A percentile compares a stretch with the other conserved stretches of the same genome.
phyloP scores from a whole-genome alignment of 192 early-diverging fungal species.

The Dimargaris verticillata region DNA sequence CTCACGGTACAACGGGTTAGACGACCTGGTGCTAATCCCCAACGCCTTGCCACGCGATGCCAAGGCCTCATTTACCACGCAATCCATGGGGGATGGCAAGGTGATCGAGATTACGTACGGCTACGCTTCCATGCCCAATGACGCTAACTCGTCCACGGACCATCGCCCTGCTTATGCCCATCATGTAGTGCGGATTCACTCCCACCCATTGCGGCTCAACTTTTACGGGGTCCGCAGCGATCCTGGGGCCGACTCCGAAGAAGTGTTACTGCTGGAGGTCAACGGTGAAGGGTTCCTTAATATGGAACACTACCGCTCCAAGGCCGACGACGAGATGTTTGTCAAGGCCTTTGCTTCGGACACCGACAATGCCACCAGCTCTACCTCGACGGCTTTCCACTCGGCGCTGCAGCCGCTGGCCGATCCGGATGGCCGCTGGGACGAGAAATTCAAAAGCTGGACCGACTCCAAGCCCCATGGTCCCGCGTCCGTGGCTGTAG shows the following conservation, averaged over 20 bases:
- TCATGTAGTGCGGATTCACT: not conserved
- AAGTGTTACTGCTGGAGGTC: conserved; percentile 36
- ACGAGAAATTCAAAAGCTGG: conserved; percentile 77
- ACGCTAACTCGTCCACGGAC: not conserved
- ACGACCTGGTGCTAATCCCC: conserved; percentile 7
- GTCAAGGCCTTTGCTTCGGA: not conserved
- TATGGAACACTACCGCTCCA: conserved; percentile 51
- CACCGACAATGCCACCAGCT: not conserved
- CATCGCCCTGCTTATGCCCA: not conserved
- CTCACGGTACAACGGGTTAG: conserved; percentile 8
- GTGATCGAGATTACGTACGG: not conserved
- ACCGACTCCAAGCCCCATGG: conserved; percentile 90
- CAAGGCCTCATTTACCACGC: not conserved
- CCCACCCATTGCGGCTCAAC: not conserved
- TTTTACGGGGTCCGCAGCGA: not conserved
- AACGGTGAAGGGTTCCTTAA: conserved; percentile 73
- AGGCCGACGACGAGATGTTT: conserved; percentile 21
- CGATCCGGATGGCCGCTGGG: conserved; percentile 48
- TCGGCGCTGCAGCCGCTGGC: not conserved
- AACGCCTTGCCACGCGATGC: not conserved
- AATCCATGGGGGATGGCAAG: not conserved
- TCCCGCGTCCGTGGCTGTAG: conserved; percentile 84
- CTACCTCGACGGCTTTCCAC: not conserved
- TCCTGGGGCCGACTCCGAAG: not conserved
- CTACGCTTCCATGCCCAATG: not conserved